phyloP scores from a whole-genome alignment of 1,139 yeast genomes.

The Suhomyces terraborum region DNA sequence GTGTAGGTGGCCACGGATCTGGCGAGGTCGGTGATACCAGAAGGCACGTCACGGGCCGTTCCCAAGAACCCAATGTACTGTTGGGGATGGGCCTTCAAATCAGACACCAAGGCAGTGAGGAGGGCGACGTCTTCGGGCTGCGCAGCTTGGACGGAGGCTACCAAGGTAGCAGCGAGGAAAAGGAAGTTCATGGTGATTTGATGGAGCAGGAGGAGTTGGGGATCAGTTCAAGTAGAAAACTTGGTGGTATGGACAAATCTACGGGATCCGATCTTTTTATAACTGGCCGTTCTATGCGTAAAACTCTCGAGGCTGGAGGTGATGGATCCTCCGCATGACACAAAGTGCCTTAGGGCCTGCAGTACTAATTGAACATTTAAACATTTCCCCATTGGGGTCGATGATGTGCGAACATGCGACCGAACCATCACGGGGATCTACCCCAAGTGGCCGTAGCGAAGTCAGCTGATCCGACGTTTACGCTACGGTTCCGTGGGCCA shows the following conservation, averaged over 20 bases:
- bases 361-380: not conserved
- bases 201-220: not conserved
- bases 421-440: too few species aligned
- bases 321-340: not conserved
- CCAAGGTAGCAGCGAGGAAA: slow-evolving; percentile 1
- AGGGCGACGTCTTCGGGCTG: slow-evolving; percentile 34
- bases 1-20: slow-evolving; percentile 40
- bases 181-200: not conserved
- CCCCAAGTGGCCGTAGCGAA: too few species aligned
- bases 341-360: not conserved
- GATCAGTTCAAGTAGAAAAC: not conserved
- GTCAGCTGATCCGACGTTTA: too few species aligned
- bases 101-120: slow-evolving; percentile 44
- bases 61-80: slow-evolving; percentile 34
- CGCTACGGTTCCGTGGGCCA: too few species aligned
- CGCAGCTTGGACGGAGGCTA: slow-evolving; percentile 28
- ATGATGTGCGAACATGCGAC: not conserved
- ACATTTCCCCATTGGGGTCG: not conserved
- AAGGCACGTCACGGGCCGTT: slow-evolving; percentile 39
- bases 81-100: slow-evolving; percentile 28
- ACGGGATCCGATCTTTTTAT: too few species aligned
- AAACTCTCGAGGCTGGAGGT: not conserved
- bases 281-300: too few species aligned
- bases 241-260: too few species aligned
- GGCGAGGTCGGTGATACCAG: slow-evolving; percentile 40